Percentiles rank a stretch among this genome's conserved stretches.
These are phyloP conservation scores for Glonium stellatum DNA, from an alignment of 495 filamentous ascomycete species.

Conservation along the genomic window DNA sequence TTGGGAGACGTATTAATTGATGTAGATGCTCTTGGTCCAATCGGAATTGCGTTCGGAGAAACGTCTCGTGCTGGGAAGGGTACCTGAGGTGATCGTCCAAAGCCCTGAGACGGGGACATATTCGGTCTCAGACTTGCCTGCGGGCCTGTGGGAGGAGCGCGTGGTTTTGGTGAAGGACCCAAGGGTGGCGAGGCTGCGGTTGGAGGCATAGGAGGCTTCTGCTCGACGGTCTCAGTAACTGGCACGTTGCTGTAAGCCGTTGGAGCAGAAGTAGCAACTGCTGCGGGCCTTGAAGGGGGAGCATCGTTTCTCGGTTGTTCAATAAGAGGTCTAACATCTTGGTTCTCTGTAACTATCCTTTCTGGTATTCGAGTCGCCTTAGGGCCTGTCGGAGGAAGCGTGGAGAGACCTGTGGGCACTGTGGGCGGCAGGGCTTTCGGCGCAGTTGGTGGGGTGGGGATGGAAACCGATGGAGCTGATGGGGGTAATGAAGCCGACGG, in stretches of 20 bases:
- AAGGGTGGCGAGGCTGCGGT: slow-evolving; percentile 14
- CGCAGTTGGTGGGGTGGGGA: background rate
- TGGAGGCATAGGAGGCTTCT: slow-evolving; percentile 10
- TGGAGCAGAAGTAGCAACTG: background rate
- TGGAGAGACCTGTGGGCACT: slow-evolving; percentile 12
- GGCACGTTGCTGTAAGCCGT: background rate
- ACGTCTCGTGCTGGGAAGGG: slow-evolving; percentile 16
- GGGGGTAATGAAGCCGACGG: background rate
- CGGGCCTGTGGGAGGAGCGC: slow-evolving; percentile 23
- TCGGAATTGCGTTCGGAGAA: slow-evolving; percentile 22
- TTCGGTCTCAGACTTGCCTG: slow-evolving; percentile 21
- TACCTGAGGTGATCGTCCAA: slow-evolving; percentile 13
- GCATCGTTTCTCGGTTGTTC: slow-evolving; percentile 13
- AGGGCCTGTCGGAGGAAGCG: slow-evolving; percentile 31
- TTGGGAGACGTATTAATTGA: slow-evolving; percentile 35
- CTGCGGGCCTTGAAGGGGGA: slow-evolving; percentile 5
- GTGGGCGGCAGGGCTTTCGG: too few species aligned
- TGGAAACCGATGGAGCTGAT: background rate
- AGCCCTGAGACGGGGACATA: slow-evolving; percentile 26
- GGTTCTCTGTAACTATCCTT: slow-evolving; percentile 1
- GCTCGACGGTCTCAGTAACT: slow-evolving; percentile 8
- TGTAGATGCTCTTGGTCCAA: slow-evolving; percentile 24
- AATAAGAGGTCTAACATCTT: slow-evolving; percentile 4
- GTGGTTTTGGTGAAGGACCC: slow-evolving; percentile 10
- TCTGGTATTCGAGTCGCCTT: slow-evolving; percentile 29